A percentile compares a stretch with the other conserved stretches of the same genome.
These are phyloP conservation scores for Leptosphaerulina australis DNA, from an alignment of 2,329 filamentous ascomycete genomes.

Conservation along the genomic window DNA sequence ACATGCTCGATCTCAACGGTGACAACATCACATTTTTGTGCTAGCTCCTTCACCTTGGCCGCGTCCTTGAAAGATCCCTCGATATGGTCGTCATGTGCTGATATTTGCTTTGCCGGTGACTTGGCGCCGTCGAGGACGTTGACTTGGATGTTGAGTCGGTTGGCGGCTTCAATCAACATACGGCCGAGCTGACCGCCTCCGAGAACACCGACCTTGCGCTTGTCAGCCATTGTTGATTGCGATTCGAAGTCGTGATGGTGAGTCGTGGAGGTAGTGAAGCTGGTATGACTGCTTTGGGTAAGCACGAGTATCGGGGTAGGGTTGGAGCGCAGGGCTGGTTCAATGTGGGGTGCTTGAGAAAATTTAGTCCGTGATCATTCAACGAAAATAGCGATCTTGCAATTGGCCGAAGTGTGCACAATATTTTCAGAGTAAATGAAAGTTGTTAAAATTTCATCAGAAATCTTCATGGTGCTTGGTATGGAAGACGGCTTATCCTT, in stretches of 20 bases:
- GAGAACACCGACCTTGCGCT: slow-evolving; percentile 45
- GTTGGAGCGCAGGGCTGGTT: slow-evolving; percentile 26
- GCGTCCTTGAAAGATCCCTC: slow-evolving; percentile 87
- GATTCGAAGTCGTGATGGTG: slow-evolving; percentile 2
- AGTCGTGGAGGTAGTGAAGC: slow-evolving; percentile 14
- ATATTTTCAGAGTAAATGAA: neutral
- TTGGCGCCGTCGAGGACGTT: slow-evolving; percentile 78
- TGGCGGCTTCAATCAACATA: slow-evolving; percentile 92
- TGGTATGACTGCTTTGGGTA: slow-evolving; percentile 28
- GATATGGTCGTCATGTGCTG: slow-evolving; percentile 74
- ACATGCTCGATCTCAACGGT: slow-evolving; percentile 97
- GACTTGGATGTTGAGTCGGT: slow-evolving; percentile 76
- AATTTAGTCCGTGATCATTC: slow-evolving; percentile 29
- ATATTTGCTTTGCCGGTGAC: slow-evolving; percentile 85
- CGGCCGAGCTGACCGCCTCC: slow-evolving; percentile 71
- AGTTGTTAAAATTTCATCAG: neutral
- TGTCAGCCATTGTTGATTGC: slow-evolving; percentile 35
- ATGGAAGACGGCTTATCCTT: no score
- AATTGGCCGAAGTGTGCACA: slow-evolving; percentile 2
- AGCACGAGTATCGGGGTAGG: slow-evolving; percentile 23
- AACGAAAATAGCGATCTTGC: slow-evolving; percentile 13
- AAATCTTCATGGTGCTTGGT: neutral
- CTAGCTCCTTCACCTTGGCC: slow-evolving; percentile 78
- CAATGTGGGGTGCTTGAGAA: slow-evolving; percentile 33
- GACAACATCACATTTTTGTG: slow-evolving; percentile 75